phyloP scores from a whole-genome alignment of 2,329 filamentous ascomycete genomes.

The Fusarium musae region DNA sequence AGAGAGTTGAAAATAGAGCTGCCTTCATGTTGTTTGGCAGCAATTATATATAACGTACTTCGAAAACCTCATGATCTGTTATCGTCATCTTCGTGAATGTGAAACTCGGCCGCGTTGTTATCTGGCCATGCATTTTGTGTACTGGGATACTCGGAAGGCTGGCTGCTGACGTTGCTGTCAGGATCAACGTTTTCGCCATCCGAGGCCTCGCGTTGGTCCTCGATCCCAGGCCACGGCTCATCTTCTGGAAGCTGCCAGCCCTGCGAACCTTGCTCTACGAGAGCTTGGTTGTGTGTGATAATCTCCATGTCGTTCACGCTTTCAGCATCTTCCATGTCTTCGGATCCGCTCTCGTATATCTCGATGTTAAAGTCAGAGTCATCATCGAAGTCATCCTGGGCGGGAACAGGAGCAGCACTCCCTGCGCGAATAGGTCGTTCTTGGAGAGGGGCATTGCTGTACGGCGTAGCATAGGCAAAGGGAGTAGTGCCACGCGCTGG shows the following conservation, averaged over 20 bases:
- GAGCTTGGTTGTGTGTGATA: slow-evolving; percentile 41
- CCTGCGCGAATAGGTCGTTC: slow-evolving; percentile 51
- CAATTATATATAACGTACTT: slow-evolving; percentile 3
- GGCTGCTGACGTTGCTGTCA: slow-evolving; percentile 58
- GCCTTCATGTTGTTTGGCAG: slow-evolving; percentile 15
- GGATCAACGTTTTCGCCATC: slow-evolving; percentile 64
- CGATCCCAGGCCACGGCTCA: slow-evolving; percentile 67
- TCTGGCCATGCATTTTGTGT: slow-evolving; percentile 58
- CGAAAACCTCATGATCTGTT: slow-evolving; percentile 27
- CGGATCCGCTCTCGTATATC: slow-evolving; percentile 51
- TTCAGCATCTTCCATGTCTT: slow-evolving; percentile 47
- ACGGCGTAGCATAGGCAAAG: slow-evolving; percentile 79
- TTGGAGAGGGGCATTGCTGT: slow-evolving; percentile 68
- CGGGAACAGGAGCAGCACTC: slow-evolving; percentile 44
- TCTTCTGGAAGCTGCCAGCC: slow-evolving; percentile 60
- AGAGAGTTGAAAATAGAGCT: slow-evolving; percentile 4
- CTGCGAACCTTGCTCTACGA: slow-evolving; percentile 40
- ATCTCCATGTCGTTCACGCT: slow-evolving; percentile 43
- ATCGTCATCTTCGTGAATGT: slow-evolving; percentile 55
- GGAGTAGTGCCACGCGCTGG: slow-evolving; percentile 62
- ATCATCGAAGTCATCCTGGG: slow-evolving; percentile 49
- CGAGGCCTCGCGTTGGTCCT: slow-evolving; percentile 58
- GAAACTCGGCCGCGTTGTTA: slow-evolving; percentile 47
- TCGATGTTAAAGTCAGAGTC: slow-evolving; percentile 53
- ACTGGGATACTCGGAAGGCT: slow-evolving; percentile 67